Conservation (phyloP, 225 moss, liverwort and hornwort species). For the Bryoerythrophyllum caledonicum region DNA sequence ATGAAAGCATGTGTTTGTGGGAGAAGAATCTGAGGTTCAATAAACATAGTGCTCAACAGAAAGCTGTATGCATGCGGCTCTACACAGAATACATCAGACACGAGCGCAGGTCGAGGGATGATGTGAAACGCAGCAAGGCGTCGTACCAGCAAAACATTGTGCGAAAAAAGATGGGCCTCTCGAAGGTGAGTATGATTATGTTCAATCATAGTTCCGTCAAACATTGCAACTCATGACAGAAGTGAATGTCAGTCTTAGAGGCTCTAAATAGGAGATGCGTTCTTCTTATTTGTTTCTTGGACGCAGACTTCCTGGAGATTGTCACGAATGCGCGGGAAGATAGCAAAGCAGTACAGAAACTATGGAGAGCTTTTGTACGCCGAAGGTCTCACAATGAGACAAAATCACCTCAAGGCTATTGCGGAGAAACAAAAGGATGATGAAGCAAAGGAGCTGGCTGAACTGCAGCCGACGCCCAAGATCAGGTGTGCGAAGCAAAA, state of each 20-base stretch:
- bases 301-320: conserved; percentile 78
- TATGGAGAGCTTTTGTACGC: conserved; percentile 91
- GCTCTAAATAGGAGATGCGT: conserved; percentile 14
- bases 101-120: conserved; percentile 62
- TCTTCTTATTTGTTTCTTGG: conserved; percentile 19
- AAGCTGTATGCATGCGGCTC: conserved; percentile 87
- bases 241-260: no score
- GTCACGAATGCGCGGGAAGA: conserved; percentile 85
- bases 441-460: conserved; percentile 75
- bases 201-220: background rate
- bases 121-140: conserved; percentile 60
- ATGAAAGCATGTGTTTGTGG: background rate
- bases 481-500: conserved; percentile 75
- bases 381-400: conserved; percentile 70
- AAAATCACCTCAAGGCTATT: conserved; percentile 69
- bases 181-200: conserved; percentile 53
- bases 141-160: conserved; percentile 71
- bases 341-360: conserved; percentile 85
- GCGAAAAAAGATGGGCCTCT: conserved; percentile 65
- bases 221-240: background rate
- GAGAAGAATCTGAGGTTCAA: background rate
- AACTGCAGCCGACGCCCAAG: conserved; percentile 75
- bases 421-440: conserved; percentile 72
- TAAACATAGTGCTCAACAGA: conserved; percentile 42
- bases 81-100: conserved; percentile 86